Evolutionary conservation across 2,329 filamentous ascomycete species (phyloP).

Genomic region (Sporothrix euskadiensis): DNA sequence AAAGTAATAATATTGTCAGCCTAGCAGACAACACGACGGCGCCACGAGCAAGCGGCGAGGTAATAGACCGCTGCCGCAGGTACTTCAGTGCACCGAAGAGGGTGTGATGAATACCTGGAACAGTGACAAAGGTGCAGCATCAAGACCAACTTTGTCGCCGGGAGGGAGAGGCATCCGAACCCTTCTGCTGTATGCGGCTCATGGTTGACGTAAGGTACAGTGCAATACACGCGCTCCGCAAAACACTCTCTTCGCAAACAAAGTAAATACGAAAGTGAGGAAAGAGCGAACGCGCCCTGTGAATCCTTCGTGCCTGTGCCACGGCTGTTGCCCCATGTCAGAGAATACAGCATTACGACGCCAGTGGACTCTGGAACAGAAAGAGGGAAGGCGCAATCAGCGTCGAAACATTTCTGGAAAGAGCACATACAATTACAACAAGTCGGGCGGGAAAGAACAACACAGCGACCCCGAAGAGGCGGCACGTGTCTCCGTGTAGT

Average conservation of each 20-base stretch:
- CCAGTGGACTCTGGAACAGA: background rate
- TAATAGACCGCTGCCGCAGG: no score
- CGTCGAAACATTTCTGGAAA: background rate
- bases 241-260: background rate
- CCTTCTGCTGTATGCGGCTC: background rate
- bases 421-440: background rate
- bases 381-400: constrained; percentile 1
- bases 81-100: background rate
- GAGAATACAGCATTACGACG: background rate
- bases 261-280: background rate
- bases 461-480: background rate
- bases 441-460: background rate
- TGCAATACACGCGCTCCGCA: background rate
- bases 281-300: background rate
- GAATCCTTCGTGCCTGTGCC: constrained; percentile 5
- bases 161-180: background rate
- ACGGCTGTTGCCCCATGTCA: background rate
- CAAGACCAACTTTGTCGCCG: background rate
- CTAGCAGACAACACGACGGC: background rate
- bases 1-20: background rate
- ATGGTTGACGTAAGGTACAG: background rate
- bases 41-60: background rate
- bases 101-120: background rate
- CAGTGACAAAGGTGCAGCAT: background rate
- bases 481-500: background rate